Conservation (phyloP, 2,329 filamentous ascomycete species). For the Zasmidium cellare region DNA sequence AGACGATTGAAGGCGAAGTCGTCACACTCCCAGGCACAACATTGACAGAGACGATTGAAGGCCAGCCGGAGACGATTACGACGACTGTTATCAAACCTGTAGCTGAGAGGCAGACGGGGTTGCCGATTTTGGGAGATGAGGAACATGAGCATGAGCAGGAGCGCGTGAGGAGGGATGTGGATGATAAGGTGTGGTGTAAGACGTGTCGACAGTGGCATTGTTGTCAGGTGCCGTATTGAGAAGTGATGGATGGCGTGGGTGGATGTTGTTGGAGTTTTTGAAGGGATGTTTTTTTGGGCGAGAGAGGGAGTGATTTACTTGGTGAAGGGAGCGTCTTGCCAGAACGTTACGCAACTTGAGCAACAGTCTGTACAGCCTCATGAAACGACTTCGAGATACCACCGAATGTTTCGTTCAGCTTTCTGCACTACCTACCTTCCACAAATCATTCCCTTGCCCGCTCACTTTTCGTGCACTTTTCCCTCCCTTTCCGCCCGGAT, state of each 20-base stretch:
- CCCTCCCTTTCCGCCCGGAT: not conserved
- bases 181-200: slow-evolving; percentile 3
- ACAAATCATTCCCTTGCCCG: too few species aligned
- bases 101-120: not conserved
- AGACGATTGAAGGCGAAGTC: not conserved
- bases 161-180: not conserved
- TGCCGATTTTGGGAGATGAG: not conserved
- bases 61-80: not conserved
- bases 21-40: not conserved
- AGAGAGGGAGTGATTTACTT: too few species aligned
- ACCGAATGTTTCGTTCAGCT: too few species aligned
- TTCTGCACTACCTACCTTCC: too few species aligned
- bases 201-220: slow-evolving; percentile 10
- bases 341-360: too few species aligned
- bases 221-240: slow-evolving; percentile 3
- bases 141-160: not conserved
- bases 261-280: too few species aligned
- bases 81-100: not conserved
- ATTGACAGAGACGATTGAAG: not conserved
- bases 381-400: too few species aligned
- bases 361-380: too few species aligned
- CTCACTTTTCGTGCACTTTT: not conserved
- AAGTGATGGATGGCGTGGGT: too few species aligned
- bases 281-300: too few species aligned
- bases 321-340: too few species aligned